Evolutionary conservation across 176 grass and related monocot genomes (phyloP), one percentile per base, ranked within the genome.

Genomic region (Oryza coarctata): DNA sequence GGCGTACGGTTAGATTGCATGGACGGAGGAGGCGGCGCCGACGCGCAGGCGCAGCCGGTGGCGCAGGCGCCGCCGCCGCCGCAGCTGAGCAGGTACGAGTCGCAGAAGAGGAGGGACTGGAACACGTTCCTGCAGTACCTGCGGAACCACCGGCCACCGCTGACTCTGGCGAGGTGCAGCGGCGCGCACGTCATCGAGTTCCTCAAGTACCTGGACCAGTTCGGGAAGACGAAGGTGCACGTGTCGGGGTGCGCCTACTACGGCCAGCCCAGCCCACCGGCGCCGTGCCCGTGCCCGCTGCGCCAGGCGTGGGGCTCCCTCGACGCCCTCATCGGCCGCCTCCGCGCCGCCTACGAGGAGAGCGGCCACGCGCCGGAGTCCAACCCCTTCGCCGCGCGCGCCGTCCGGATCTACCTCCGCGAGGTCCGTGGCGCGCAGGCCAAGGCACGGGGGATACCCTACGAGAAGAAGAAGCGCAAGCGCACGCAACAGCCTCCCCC

Each of bases 121-220:
- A 95, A 99, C 87, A 99, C 97, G 57, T 99, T 99, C 87, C 87
- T 99, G 73, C 93, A 95, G 88, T 99, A 99, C 91, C 96, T 99
- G 82, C 91, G 89, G 12, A 95, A 99, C 83, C 96, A 99, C 93
- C 90, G 85, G 6, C 96, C 96, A 13, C 96, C 96, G 77, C 87
- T 99, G 77, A 93, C 89, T 85, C 87, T 99, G 66, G 83, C 96
- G 30, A 83, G 93, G 1, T 99, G 96, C 86, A 99, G 96, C 89
- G 96, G 96, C 15, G 96, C 96, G 49, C 96, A 95, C 82, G 96
- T 99, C 45, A 99, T 99, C 79, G 96, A 99, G 89, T 99, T 99
- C 85, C 87, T 99, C 25, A 88, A 90, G 69, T 99, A 99, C 78
- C 91, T 99, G 4, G 96, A 99, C 65, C 96, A 95, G 87, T 99